A percentile compares a stretch with the other conserved stretches of the same genome.
phyloP scores from a whole-genome alignment of 73 alveolate genomes.

The Tetrahymena malaccensis region DNA sequence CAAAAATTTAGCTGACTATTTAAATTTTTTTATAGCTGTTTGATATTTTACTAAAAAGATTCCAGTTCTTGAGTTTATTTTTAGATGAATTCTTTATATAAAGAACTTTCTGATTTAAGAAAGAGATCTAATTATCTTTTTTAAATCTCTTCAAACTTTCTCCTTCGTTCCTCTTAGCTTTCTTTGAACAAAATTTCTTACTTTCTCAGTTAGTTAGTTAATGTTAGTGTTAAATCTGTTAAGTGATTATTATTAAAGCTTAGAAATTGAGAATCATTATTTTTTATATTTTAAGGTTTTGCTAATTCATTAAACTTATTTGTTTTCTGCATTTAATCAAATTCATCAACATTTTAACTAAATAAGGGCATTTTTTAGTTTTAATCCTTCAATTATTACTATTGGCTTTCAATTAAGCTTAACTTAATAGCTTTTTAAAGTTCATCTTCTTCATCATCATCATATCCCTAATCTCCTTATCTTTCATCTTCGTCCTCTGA shows the following conservation, averaged over 20 bases:
- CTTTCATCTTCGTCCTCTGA: not conserved
- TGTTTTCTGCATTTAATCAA: not conserved
- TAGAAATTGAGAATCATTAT: not conserved
- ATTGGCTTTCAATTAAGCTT: not conserved
- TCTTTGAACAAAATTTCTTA: not conserved
- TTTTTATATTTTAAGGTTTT: not conserved
- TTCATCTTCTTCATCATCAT: not conserved
- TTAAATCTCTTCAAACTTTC: not conserved
- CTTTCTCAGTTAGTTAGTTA: not conserved
- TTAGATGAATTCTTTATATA: not conserved
- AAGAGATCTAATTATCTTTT: not conserved
- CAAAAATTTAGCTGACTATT: not conserved
- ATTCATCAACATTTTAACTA: not conserved
- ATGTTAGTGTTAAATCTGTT: not conserved
- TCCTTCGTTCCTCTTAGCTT: not conserved
- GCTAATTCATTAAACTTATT: not conserved
- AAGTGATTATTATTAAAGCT: not conserved
- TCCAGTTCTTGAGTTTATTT: not conserved
- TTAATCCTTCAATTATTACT: not conserved
- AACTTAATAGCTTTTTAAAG: not conserved
- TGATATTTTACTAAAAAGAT: not conserved
- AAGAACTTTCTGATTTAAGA: not conserved
- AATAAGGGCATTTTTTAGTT: not conserved
- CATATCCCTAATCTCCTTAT: not conserved
- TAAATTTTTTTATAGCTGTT: not conserved